A percentile compares a stretch with the other conserved stretches of the same genome.
Conservation (phyloP, 2,329 filamentous ascomycete genomes). For the Saccharata proteae region DNA sequence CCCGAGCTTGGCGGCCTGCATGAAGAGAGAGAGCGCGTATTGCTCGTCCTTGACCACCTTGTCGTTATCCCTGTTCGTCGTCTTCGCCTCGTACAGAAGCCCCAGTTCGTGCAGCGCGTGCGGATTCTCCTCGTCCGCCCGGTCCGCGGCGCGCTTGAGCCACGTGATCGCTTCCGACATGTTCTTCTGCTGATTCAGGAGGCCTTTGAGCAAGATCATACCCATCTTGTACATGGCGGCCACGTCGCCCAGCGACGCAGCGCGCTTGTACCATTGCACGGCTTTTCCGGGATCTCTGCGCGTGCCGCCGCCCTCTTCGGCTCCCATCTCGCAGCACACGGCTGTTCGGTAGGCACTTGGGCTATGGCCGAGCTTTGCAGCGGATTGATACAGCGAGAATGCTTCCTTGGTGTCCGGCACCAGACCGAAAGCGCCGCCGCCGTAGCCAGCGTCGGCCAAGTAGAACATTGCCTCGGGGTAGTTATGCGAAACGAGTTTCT, state of each 20-base stretch:
- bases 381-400: constrained; percentile 84
- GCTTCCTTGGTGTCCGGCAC: constrained; percentile 83
- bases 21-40: constrained; percentile 72
- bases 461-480: constrained; percentile 88
- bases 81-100: constrained; percentile 42
- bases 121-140: constrained; percentile 79
- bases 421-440: constrained; percentile 65
- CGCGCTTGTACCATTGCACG: constrained; percentile 95
- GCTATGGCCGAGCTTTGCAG: constrained; percentile 77
- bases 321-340: constrained; percentile 92
- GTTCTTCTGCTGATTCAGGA: constrained; percentile 77
- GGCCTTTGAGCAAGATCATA: constrained; percentile 86
- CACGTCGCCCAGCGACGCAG: constrained; percentile 77
- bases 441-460: constrained; percentile 79
- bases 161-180: constrained; percentile 78
- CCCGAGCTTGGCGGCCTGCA: constrained; percentile 72
- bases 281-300: constrained; percentile 84
- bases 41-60: constrained; percentile 67
- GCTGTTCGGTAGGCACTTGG: constrained; percentile 87
- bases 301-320: constrained; percentile 88
- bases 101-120: constrained; percentile 86
- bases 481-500: constrained; percentile 65
- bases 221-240: constrained; percentile 98
- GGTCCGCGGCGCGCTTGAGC: constrained; percentile 86
- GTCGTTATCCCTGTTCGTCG: constrained; percentile 43